These are phyloP conservation scores for Colletotrichum sp. DNA, from an alignment of 2,329 filamentous ascomycete genomes.

Conservation along the genomic window DNA sequence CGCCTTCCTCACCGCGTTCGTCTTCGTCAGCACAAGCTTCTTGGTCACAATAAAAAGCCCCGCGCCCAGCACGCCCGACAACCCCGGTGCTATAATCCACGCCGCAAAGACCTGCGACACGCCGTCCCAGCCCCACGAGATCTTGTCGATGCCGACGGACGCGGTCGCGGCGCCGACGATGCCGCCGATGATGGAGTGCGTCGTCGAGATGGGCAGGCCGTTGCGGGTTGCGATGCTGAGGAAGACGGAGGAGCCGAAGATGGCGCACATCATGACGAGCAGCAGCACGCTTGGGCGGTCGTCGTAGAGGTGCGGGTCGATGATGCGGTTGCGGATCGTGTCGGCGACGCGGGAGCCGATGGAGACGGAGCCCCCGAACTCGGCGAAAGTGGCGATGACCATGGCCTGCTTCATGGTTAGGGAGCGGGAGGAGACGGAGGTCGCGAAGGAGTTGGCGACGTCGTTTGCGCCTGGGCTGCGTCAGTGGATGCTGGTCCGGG, in stretches of 20 bases:
- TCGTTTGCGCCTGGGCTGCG: slow-evolving; percentile 48
- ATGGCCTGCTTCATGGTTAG: slow-evolving; percentile 52
- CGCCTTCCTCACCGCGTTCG: slow-evolving; percentile 34
- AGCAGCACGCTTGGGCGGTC: slow-evolving; percentile 52
- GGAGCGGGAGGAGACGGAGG: slow-evolving; percentile 50
- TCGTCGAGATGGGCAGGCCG: slow-evolving; percentile 59
- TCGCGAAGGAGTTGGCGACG: slow-evolving; percentile 54
- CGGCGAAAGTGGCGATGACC: slow-evolving; percentile 45
- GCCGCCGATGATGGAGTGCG: slow-evolving; percentile 54
- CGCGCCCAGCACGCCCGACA: slow-evolving; percentile 36
- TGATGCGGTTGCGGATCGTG: slow-evolving; percentile 52
- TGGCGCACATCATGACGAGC: slow-evolving; percentile 59
- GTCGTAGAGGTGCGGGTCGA: slow-evolving; percentile 47
- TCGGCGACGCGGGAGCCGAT: slow-evolving; percentile 43
- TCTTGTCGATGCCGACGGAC: slow-evolving; percentile 36
- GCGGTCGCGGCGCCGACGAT: slow-evolving; percentile 40
- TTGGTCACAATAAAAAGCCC: slow-evolving; percentile 39
- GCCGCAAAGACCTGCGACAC: slow-evolving; percentile 43
- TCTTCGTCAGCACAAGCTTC: slow-evolving; percentile 30
- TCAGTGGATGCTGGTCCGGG: neutral
- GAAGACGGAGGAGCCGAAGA: slow-evolving; percentile 55
- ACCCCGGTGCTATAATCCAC: slow-evolving; percentile 39
- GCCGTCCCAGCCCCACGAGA: slow-evolving; percentile 41
- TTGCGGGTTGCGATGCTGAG: slow-evolving; percentile 56
- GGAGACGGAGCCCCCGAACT: slow-evolving; percentile 47